Base-by-base conservation (phyloP, 495 filamentous ascomycete genomes). In the Hypomontagnella monticulosa region DNA sequence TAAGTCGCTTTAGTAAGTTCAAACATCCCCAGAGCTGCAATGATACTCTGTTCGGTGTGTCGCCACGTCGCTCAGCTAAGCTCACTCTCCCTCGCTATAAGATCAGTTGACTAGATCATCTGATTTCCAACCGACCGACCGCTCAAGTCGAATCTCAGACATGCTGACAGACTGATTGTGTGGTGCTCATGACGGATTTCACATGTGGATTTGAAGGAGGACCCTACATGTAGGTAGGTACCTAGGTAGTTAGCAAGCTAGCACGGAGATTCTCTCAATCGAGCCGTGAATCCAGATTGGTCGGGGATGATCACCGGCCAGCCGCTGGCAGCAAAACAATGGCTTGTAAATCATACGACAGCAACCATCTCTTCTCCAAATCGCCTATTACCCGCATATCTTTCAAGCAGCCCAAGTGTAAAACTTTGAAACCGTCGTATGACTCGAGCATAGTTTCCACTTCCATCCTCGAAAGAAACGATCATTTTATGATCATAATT, bases 341-440 rank as follows among this genome's bases (percentile, higher is more conserved):
- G 37, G 52, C 2, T 41, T 43, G 44, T 36, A 32, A 30, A 61
- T 67, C 64, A 62, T 67, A 67, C 53, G 64, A 67, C 33, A 6
- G 15, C 16, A 10, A 12, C 19, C 23, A 23, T 18, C 6, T 23
- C 20, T 44, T 3, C 27, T 47, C 14, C 46, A 36, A 36, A 34
- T 4, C 47, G 23, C 16, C 47, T n/a, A 55, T n/a, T 36, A 20
- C n/a, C 8, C 50, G 20, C 14, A 9, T 11, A 14, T 10, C 23
- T 27, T 27, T 2, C 6, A 27, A 27, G 23, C 23, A 27, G 23
- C 23, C 23, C 23, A 27, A 49, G 4, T 34, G 36, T 33, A 38
- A 52, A 46, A 52, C 19, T 46, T 42, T 44, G 42, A 42, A 15
- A 12, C 27, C 32, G 58, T 65, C 54, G 48, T 41, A 48, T 36